phyloP scores from a whole-genome alignment of 495 filamentous ascomycete genomes.

The Parachaetomium inaequale region DNA sequence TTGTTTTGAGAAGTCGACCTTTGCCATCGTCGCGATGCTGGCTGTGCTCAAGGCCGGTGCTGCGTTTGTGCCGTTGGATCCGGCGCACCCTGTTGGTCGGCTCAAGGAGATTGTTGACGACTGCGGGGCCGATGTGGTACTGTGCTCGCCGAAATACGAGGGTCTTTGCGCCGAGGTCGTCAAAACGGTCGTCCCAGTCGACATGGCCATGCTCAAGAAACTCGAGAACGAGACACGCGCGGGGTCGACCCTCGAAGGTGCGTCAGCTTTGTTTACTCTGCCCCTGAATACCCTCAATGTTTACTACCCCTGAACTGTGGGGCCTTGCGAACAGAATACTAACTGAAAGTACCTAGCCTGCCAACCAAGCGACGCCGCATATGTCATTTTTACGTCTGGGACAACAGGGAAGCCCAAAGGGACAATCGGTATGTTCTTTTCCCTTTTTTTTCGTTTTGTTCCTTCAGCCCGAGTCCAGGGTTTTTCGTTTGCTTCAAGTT shows the following conservation, averaged over 20 bases:
- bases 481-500: background rate
- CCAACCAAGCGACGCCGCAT: slow-evolving; percentile 30
- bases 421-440: slow-evolving; percentile 30
- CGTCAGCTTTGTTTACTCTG: background rate
- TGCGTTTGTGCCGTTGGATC: slow-evolving; percentile 53
- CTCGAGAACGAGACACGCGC: background rate
- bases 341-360: slow-evolving; percentile 8
- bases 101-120: slow-evolving; percentile 32
- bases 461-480: background rate
- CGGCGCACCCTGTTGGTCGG: slow-evolving; percentile 50
- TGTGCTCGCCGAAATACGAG: slow-evolving; percentile 23
- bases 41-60: slow-evolving; percentile 47
- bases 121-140: slow-evolving; percentile 32
- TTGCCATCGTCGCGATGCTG: slow-evolving; percentile 44
- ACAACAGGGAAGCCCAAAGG: slow-evolving; percentile 55
- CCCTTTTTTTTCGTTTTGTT: background rate
- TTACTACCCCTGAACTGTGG: slow-evolving; percentile 9
- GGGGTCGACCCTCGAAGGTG: background rate
- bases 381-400: slow-evolving; percentile 59
- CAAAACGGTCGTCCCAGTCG: slow-evolving; percentile 17
- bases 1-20: slow-evolving; percentile 49
- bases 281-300: background rate
- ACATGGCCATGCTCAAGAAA: slow-evolving; percentile 11
- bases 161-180: slow-evolving; percentile 12
- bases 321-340: background rate